Conservation (phyloP, 768 basidiomycete genomes). For the Lanmaoa pseudosensibilis region DNA sequence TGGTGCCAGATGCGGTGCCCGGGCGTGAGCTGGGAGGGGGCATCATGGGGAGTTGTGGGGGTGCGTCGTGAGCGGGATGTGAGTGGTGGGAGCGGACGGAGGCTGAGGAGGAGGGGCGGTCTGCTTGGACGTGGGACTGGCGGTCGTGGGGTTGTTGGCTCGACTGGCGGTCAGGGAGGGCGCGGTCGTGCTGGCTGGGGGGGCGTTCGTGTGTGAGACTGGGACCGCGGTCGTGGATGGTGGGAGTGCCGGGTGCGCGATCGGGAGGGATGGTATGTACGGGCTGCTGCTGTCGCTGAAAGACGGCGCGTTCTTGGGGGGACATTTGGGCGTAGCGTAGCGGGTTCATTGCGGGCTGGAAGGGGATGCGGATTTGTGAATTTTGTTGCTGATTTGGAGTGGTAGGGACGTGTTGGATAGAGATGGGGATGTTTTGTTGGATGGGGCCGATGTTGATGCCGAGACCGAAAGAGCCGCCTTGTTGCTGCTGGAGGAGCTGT, state of each 20-base stretch:
- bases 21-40: slow-evolving; percentile 28
- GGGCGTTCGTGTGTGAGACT: slow-evolving; percentile 25
- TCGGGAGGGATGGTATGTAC: slow-evolving; percentile 14
- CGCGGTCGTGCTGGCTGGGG: slow-evolving; percentile 24
- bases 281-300: slow-evolving; percentile 33
- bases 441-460: neutral
- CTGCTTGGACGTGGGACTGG: slow-evolving; percentile 22
- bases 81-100: slow-evolving; percentile 31
- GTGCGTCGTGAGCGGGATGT: slow-evolving; percentile 20
- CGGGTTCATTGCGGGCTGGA: slow-evolving; percentile 16
- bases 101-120: slow-evolving; percentile 30
- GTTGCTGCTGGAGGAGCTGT: slow-evolving; percentile 38
- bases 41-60: slow-evolving; percentile 18
- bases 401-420: slow-evolving; percentile 23
- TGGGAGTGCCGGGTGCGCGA: slow-evolving; percentile 21
- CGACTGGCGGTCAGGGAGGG: slow-evolving; percentile 17
- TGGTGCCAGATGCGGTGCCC: slow-evolving; percentile 25
- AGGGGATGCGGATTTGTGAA: slow-evolving; percentile 21
- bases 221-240: slow-evolving; percentile 24
- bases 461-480: slow-evolving; percentile 15
- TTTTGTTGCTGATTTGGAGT: slow-evolving; percentile 24
- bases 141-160: slow-evolving; percentile 27
- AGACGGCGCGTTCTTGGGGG: slow-evolving; percentile 28
- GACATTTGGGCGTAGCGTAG: slow-evolving; percentile 32
- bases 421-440: slow-evolving; percentile 5